Conservation (phyloP, 108 stramenopile species). For the Nannochloropsis gaditana region DNA sequence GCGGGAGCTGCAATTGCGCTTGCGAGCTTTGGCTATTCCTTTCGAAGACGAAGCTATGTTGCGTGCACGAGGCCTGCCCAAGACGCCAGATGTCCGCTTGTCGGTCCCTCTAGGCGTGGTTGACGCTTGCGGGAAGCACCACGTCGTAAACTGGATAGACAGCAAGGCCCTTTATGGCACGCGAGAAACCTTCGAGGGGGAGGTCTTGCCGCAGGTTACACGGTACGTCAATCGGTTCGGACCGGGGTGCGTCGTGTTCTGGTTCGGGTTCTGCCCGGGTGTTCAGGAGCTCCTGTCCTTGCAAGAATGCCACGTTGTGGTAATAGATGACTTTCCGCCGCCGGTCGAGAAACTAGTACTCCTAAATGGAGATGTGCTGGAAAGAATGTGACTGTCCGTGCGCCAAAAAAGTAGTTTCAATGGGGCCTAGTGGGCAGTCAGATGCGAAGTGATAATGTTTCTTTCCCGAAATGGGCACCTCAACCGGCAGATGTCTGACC, state of each 20-base stretch:
- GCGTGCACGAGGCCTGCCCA: slow-evolving; percentile 18
- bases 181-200: background rate
- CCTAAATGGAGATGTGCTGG: background rate
- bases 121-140: background rate
- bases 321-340: background rate
- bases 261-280: background rate
- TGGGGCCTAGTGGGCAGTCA: no score
- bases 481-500: no score
- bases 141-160: slow-evolving; percentile 24
- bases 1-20: background rate
- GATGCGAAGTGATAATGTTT: no score
- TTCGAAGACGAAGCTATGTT: slow-evolving; percentile 2
- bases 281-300: background rate
- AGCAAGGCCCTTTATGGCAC: slow-evolving; percentile 22
- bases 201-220: slow-evolving; percentile 7
- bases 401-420: no score
- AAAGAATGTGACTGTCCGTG: background rate
- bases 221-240: slow-evolving; percentile 1
- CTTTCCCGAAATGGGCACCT: no score
- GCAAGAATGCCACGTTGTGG: background rate
- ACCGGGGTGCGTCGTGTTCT: background rate
- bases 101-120: slow-evolving; percentile 12
- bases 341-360: background rate
- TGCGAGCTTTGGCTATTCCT: background rate
- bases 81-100: slow-evolving; percentile 26